phyloP scores from a whole-genome alignment of 768 basidiomycete genomes.

The Amyloporia xantha region DNA sequence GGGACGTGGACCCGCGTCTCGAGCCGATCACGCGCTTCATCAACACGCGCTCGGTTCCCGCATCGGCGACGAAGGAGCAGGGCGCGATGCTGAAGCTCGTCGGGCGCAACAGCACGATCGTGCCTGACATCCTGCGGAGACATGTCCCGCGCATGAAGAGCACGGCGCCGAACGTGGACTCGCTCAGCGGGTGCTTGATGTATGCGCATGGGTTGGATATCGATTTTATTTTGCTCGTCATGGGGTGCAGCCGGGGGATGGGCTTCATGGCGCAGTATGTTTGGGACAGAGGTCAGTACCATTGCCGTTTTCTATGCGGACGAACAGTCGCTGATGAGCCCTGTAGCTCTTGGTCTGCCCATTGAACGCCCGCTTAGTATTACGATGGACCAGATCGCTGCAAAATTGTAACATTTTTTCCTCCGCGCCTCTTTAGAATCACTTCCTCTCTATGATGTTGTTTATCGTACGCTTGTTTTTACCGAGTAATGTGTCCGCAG shows the following conservation, averaged over 20 bases:
- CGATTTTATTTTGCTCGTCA: constrained; percentile 1
- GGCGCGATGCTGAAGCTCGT: neutral
- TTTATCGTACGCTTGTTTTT: too few relatives aligned
- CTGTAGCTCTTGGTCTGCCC: constrained; percentile 1
- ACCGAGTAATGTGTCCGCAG: too few relatives aligned
- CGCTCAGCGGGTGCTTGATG: constrained; percentile 5
- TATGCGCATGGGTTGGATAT: constrained; percentile 3
- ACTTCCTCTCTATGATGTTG: too few relatives aligned
- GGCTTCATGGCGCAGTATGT: constrained; percentile 5
- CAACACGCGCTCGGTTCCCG: neutral
- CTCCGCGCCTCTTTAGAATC: too few relatives aligned
- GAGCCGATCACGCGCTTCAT: constrained; percentile 3
- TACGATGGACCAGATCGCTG: constrained; percentile 4
- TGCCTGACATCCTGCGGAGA: constrained; percentile 2
- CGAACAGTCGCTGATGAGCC: neutral
- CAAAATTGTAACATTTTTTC: neutral
- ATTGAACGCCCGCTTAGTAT: constrained; percentile 5
- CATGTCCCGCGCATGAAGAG: constrained; percentile 2
- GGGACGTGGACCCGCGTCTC: constrained; percentile 5
- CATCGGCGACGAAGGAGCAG: neutral
- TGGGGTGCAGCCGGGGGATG: constrained; percentile 7
- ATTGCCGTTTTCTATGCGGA: neutral
- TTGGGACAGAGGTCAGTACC: constrained; percentile 3
- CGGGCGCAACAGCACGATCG: constrained; percentile 1
- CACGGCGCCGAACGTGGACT: constrained; percentile 5